Conservation (phyloP, 1,284 basidiomycete species). For the Bjerkandera adusta region DNA sequence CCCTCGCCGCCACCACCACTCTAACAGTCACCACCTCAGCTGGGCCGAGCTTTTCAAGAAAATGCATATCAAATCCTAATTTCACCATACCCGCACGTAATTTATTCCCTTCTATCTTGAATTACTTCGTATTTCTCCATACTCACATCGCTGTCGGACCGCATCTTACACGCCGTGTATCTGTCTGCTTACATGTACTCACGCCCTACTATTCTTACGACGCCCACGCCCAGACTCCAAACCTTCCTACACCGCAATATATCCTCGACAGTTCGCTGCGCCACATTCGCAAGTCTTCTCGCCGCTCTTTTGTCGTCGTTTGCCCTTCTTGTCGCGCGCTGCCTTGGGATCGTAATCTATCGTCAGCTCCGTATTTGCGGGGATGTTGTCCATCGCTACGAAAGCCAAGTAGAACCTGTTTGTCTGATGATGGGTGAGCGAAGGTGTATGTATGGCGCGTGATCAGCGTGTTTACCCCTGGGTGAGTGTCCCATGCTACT, state of each 20-base stretch:
- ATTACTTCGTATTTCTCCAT: slow-evolving; percentile 2
- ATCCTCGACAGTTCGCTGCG: slow-evolving; percentile 22
- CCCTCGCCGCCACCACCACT: slow-evolving; percentile 20
- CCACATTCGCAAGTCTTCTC: slow-evolving; percentile 22
- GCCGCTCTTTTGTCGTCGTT: slow-evolving; percentile 20
- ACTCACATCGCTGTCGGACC: too few relatives aligned
- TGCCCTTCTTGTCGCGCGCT: slow-evolving; percentile 24
- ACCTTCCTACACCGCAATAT: slow-evolving; percentile 23
- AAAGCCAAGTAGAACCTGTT: slow-evolving; percentile 62
- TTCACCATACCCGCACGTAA: too few relatives aligned
- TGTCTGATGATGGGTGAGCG: slow-evolving; percentile 32
- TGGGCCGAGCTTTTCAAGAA: slow-evolving; percentile 22
- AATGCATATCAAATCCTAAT: slow-evolving; percentile 19
- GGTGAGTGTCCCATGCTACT: slow-evolving; percentile 59
- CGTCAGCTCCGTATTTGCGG: slow-evolving; percentile 51
- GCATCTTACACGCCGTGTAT: slow-evolving; percentile 1
- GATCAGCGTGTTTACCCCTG: slow-evolving; percentile 36
- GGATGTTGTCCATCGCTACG: slow-evolving; percentile 46
- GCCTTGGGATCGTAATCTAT: slow-evolving; percentile 58
- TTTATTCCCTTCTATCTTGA: background rate
- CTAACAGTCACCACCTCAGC: slow-evolving; percentile 19
- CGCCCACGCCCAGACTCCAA: too few relatives aligned
- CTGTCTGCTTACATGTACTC: slow-evolving; percentile 1
- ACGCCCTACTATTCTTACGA: too few relatives aligned
- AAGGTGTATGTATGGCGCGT: slow-evolving; percentile 15